Base-by-base conservation (phyloP, 2,329 filamentous ascomycete genomes). In the Venturia effusa region DNA sequence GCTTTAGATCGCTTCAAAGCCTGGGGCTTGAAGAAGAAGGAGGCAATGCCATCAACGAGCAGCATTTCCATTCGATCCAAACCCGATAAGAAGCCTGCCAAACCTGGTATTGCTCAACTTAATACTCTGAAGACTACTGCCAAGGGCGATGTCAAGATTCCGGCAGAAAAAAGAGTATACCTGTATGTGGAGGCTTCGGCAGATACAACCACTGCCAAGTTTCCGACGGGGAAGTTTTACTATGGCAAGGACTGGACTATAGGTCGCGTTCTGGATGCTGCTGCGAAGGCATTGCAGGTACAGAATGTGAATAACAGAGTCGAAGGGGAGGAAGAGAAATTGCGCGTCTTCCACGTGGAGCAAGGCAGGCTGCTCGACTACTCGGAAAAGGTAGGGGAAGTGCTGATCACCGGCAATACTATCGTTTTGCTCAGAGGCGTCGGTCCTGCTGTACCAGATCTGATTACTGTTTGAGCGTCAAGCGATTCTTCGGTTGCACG, bases 261-360 rank as follows among this genome's bases (percentile, higher is more conserved):
- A 0, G 94, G 94, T 0, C 80, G 91, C 59, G 81, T 94, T 24
- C 76, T 96, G 62, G 91, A 96, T 72, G 83, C 87, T 5, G 90
- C 90, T 19, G 90, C 91, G 0, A 87, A 84, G 74, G 83, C 83
- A 64, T 74, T 96, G 65, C 89, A 93, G 76, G 86, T 95, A 10
- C 83, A 89, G 71, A 96, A 96, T 68, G 76, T 93, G 67, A 96
- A 96, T 71, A 95, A 95, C 70, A 82, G 88, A 69, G 87, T 85
- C 0, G 83, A 82, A 2, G 83, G 87, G 15, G 90, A 95, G 77
- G 86, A 88, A 72, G 87, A 92, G 65, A 88, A 88, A 74, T 74
- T 99, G 68, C 79, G 94, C 10, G 86, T 99, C 0, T 99, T 96
- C 71, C 92, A 97, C 73, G 90, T 99, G 0, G 92, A 99, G 72